A percentile compares a stretch with the other conserved stretches of the same genome.
Conservation (phyloP, 306 rosid species). For the Psophocarpus tetragonolobus region DNA sequence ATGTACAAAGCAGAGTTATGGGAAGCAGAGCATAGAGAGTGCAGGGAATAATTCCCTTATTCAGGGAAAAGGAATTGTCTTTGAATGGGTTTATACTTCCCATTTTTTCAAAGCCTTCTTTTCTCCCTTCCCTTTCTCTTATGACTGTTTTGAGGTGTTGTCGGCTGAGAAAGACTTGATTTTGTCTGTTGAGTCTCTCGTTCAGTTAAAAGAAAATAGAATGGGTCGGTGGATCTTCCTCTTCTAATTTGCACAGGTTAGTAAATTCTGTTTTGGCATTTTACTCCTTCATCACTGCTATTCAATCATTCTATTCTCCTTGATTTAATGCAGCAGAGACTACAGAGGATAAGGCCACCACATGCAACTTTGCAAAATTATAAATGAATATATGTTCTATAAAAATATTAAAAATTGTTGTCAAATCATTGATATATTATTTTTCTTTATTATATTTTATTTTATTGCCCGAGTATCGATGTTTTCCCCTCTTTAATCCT, state of each 20-base stretch:
- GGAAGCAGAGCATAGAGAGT: conserved; percentile 49
- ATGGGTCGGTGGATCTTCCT: not conserved
- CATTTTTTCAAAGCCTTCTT: conserved; percentile 40
- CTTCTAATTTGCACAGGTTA: not conserved
- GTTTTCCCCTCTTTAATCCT: too few species aligned
- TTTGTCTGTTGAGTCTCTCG: not conserved
- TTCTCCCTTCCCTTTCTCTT: not conserved
- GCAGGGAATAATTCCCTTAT: conserved; percentile 50
- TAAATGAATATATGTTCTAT: not conserved
- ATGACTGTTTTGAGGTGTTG: not conserved
- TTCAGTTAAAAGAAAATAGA: not conserved
- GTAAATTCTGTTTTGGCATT: not conserved
- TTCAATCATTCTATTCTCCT: not conserved
- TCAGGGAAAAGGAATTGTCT: conserved; percentile 26
- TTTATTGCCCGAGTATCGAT: too few species aligned
- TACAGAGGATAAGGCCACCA: not conserved
- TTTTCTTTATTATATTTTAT: too few species aligned
- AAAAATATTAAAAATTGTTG: not conserved
- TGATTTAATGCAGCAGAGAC: not conserved
- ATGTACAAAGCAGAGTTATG: conserved; percentile 47
- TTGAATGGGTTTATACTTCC: conserved; percentile 45
- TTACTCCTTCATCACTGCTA: not conserved
- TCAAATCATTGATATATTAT: not conserved
- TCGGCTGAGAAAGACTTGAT: conserved; percentile 1
- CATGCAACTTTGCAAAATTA: not conserved